These are phyloP conservation scores for Candida ponderosae DNA, from an alignment of 805 yeast genomes.

Conservation along the genomic window DNA sequence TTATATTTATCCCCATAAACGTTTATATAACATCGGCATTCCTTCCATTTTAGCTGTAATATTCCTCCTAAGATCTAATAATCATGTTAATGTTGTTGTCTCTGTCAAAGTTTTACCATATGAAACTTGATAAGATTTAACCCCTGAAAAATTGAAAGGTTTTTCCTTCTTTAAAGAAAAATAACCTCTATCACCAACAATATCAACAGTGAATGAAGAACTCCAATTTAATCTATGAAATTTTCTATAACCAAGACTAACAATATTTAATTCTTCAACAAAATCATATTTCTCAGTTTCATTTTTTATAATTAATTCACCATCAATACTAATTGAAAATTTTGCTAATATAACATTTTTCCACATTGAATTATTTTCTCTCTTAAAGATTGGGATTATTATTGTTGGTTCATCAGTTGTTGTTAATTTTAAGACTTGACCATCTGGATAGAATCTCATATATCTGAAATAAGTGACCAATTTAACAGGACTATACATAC, in stretches of 20 bases:
- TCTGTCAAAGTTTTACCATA: not conserved
- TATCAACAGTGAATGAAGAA: conserved; percentile 48
- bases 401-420: conserved; percentile 64
- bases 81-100: no score
- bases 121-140: conserved; percentile 25
- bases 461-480: conserved; percentile 87
- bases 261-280: conserved; percentile 53
- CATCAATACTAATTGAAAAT: conserved; percentile 43
- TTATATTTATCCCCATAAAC: no score
- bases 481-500: conserved; percentile 64
- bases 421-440: conserved; percentile 61
- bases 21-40: no score
- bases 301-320: conserved; percentile 48
- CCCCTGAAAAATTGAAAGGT: conserved; percentile 70
- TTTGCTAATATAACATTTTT: conserved; percentile 26
- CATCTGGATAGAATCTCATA: conserved; percentile 72
- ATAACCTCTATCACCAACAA: conserved; percentile 45
- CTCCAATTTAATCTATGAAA: conserved; percentile 74
- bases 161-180: conserved; percentile 66
- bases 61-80: no score
- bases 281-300: conserved; percentile 54
- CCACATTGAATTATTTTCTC: conserved; percentile 22
- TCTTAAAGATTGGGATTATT: conserved; percentile 51
- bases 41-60: no score
- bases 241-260: conserved; percentile 49